A percentile compares a stretch with the other conserved stretches of the same genome.
Conservation (phyloP, 2,329 filamentous ascomycete genomes). For the Arthrobotrys sinensis region DNA sequence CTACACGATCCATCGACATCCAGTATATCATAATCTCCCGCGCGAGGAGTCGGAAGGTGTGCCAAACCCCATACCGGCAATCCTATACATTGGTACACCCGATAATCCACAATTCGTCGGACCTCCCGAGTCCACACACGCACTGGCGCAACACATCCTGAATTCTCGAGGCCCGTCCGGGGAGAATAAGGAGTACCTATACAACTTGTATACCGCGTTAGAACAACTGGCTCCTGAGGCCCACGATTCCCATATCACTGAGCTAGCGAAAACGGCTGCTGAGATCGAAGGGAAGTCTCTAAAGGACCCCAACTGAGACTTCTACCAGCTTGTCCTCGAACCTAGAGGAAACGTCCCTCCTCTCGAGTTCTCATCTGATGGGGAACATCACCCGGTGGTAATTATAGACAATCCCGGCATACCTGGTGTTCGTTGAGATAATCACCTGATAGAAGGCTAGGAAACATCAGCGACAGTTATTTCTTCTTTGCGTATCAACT, state of each 20-base stretch:
- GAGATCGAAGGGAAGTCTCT: slow-evolving; percentile 71
- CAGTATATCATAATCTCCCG: slow-evolving; percentile 77
- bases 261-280: slow-evolving; percentile 81
- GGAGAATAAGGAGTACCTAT: slow-evolving; percentile 89
- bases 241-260: slow-evolving; percentile 85
- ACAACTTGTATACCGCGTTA: slow-evolving; percentile 82
- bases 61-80: slow-evolving; percentile 70
- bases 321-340: neutral
- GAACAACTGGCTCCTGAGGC: slow-evolving; percentile 80
- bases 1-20: slow-evolving; percentile 90
- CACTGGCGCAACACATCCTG: slow-evolving; percentile 85
- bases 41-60: slow-evolving; percentile 66
- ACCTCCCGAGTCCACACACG: slow-evolving; percentile 76
- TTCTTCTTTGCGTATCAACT: slow-evolving; percentile 60
- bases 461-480: slow-evolving; percentile 55
- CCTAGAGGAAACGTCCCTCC: neutral
- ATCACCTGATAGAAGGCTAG: slow-evolving; percentile 53
- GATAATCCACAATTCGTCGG: slow-evolving; percentile 93
- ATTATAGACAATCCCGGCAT: slow-evolving; percentile 56
- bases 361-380: neutral
- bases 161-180: slow-evolving; percentile 85
- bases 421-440: slow-evolving; percentile 45
- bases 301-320: slow-evolving; percentile 18
- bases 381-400: slow-evolving; percentile 35
- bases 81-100: slow-evolving; percentile 96